A percentile compares a stretch with the other conserved stretches of the same genome.
Evolutionary conservation across 441 rosid genomes (phyloP).

Genomic region (Daphne laureola): DNA sequence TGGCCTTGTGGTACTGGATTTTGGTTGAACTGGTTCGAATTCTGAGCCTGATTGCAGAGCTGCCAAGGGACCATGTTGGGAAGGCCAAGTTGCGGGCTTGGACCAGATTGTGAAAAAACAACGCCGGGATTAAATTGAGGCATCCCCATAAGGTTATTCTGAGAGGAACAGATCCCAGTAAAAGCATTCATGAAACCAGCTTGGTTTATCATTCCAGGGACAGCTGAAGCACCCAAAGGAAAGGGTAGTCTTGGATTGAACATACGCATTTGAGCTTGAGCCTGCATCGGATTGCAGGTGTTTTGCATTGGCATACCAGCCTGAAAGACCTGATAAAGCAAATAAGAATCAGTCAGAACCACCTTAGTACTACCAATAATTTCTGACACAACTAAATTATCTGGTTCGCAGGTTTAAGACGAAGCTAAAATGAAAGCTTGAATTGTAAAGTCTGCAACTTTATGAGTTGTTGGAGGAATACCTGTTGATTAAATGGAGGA

Average conservation of each 20-base stretch:
- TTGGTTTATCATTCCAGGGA: constrained; percentile 35
- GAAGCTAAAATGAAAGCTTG: neutral
- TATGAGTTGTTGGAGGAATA: neutral
- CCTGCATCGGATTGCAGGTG: constrained; percentile 24
- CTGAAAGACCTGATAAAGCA: constrained; percentile 15
- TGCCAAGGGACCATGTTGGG: constrained; percentile 28
- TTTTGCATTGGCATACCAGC: constrained; percentile 20
- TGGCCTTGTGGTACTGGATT: constrained; percentile 26
- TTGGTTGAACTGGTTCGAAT: constrained; percentile 26
- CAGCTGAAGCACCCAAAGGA: constrained; percentile 20
- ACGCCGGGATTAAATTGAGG: constrained; percentile 17
- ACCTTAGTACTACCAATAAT: constrained; percentile 3
- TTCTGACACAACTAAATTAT: neutral
- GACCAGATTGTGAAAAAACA: constrained; percentile 5
- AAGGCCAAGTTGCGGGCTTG: constrained; percentile 13
- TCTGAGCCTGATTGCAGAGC: constrained; percentile 17
- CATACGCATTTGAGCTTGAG: constrained; percentile 39
- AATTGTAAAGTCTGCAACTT: too few relatives aligned
- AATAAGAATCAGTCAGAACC: too few relatives aligned
- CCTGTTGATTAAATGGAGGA: constrained; percentile 28
- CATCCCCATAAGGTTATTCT: constrained; percentile 22
- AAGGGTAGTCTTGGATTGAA: constrained; percentile 35
- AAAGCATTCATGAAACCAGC: constrained; percentile 30
- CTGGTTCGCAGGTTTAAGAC: neutral
- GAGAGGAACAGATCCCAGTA: constrained; percentile 17